Evolutionary conservation across 2,329 filamentous ascomycete species (phyloP).

Genomic region (Curvularia verruculosa): DNA sequence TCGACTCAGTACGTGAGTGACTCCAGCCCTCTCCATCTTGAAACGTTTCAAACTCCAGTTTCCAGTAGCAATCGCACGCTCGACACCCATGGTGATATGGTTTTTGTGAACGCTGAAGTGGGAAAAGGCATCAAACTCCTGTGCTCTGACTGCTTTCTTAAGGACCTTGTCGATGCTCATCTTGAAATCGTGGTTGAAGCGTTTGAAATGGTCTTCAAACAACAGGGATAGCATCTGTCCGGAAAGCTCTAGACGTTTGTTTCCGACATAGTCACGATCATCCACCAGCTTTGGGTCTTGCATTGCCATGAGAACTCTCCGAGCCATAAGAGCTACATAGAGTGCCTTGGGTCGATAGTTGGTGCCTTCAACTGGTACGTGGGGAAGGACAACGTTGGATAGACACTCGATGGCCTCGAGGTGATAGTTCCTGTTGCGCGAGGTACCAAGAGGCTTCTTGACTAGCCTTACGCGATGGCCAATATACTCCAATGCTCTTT

Average conservation of each 20-base stretch:
- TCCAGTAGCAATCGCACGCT: constrained; percentile 93
- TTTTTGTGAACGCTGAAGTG: constrained; percentile 85
- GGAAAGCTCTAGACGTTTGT: constrained; percentile 93
- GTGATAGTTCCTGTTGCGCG: constrained; percentile 72
- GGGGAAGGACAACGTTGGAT: constrained; percentile 90
- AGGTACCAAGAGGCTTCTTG: constrained; percentile 63
- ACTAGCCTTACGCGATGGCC: constrained; percentile 80
- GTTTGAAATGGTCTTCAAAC: constrained; percentile 98
- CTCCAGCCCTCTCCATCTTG: constrained; percentile 96
- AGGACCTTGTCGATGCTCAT: constrained; percentile 93
- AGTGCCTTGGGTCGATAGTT: constrained; percentile 97
- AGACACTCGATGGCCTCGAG: constrained; percentile 93
- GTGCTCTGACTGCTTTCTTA: constrained; percentile 88
- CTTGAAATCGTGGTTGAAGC: constrained; percentile 87
- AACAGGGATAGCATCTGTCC: constrained; percentile 91
- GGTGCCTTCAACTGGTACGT: constrained; percentile 87
- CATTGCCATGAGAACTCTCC: constrained; percentile 92
- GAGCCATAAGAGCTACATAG: constrained; percentile 95
- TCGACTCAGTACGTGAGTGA: constrained; percentile 93
- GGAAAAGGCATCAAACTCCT: constrained; percentile 84
- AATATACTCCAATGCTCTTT: constrained; percentile 93
- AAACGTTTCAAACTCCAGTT: constrained; percentile 99
- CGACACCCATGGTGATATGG: constrained; percentile 90
- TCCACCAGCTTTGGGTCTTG: constrained; percentile 89
- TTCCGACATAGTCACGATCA: constrained; percentile 96